Evolutionary conservation across 129 eudicot genomes (phyloP).

Genomic region (Solidago caesia): DNA sequence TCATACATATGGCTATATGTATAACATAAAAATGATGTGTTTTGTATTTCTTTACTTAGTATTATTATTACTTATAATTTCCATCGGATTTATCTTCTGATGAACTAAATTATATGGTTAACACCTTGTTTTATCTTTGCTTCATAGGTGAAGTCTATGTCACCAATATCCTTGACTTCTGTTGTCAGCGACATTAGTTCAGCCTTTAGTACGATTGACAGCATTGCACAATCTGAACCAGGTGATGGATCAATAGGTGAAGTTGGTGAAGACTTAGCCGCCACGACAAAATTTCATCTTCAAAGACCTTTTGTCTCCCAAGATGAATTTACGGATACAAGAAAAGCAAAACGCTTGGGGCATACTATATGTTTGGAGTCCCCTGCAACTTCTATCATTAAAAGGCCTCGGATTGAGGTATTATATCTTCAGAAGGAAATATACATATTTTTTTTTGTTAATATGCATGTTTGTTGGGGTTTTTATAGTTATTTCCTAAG

Average conservation of each 20-base stretch:
- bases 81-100: constrained; percentile 7
- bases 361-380: constrained; percentile 26
- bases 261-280: constrained; percentile 39
- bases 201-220: constrained; percentile 31
- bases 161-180: constrained; percentile 24
- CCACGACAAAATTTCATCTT: constrained; percentile 29
- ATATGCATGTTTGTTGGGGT: background rate
- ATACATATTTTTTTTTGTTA: background rate
- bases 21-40: background rate
- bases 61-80: background rate
- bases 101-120: background rate
- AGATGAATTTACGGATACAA: constrained; percentile 18
- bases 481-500: background rate
- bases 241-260: constrained; percentile 37
- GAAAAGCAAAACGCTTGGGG: constrained; percentile 21
- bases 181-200: constrained; percentile 33
- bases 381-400: constrained; percentile 32
- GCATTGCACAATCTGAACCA: constrained; percentile 36
- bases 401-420: constrained; percentile 37
- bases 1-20: background rate
- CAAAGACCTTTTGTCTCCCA: background rate
- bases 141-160: constrained; percentile 25
- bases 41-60: too few species aligned
- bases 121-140: background rate
- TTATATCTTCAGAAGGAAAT: background rate